phyloP scores from a whole-genome alignment of 805 yeast species.

The Metschnikowia baotianmanensis region DNA sequence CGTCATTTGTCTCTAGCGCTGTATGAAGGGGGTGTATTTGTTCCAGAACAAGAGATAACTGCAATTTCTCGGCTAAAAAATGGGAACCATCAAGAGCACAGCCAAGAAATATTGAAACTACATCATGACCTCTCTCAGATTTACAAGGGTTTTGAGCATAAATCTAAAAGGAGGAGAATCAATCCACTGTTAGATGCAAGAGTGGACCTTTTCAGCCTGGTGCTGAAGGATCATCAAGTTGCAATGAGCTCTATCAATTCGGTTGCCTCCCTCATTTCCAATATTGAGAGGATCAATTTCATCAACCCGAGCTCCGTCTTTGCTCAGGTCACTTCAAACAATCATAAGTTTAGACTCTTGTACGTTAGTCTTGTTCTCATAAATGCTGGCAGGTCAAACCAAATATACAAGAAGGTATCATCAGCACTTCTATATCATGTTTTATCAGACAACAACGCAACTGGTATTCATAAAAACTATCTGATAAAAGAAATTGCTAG shows the following conservation, averaged over 20 bases:
- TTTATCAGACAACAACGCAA: not conserved
- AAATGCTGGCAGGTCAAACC: constrained; percentile 3
- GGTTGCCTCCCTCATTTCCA: constrained; percentile 16
- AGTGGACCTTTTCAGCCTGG: constrained; percentile 1
- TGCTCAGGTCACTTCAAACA: not conserved
- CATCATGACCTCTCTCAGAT: constrained; percentile 1
- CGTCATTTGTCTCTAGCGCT: not conserved
- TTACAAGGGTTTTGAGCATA: constrained; percentile 1
- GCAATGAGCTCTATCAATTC: constrained; percentile 20
- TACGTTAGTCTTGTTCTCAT: constrained; percentile 12
- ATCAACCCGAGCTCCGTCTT: constrained; percentile 19
- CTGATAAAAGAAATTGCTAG: not conserved
- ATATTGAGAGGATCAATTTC: constrained; percentile 19
- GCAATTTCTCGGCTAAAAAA: constrained; percentile 1
- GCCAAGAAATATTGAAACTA: not conserved
- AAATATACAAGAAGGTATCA: constrained; percentile 8
- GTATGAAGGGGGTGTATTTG: constrained; percentile 1
- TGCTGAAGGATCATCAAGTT: not conserved
- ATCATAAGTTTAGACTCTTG: constrained; percentile 5
- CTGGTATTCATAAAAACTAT: not conserved
- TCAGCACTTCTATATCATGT: constrained; percentile 12
- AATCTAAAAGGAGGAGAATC: constrained; percentile 3
- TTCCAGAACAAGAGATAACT: constrained; percentile 1
- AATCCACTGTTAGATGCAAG: not conserved
- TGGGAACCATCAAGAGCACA: not conserved